Evolutionary conservation across 139 green algal genomes (phyloP).

Genomic region (Micractinium sp.): DNA sequence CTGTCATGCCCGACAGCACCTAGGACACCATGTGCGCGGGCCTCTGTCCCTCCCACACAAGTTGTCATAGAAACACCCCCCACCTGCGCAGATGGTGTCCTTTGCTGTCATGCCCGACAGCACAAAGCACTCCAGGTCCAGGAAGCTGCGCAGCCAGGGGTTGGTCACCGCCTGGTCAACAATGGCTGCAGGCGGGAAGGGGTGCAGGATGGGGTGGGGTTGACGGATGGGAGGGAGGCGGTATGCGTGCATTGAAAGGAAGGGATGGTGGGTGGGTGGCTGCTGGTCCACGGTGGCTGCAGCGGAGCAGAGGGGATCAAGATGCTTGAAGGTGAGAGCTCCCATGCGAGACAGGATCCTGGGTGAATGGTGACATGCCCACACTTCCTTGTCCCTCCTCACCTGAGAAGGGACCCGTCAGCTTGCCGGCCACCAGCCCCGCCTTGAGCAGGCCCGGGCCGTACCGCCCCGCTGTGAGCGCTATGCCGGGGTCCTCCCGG

Average conservation of each 20-base stretch:
- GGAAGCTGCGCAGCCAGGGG: conserved; percentile 91
- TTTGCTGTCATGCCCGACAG: conserved; percentile 90
- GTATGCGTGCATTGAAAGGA: too few species aligned
- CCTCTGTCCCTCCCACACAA: too few species aligned
- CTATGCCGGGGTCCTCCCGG: conserved; percentile 61
- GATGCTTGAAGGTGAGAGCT: too few species aligned
- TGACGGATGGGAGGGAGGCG: too few species aligned
- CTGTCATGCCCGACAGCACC: conserved; percentile 91
- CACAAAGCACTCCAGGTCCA: conserved; percentile 97
- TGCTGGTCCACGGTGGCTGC: too few species aligned
- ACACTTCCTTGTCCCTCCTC: too few species aligned
- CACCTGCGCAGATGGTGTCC: conserved; percentile 67
- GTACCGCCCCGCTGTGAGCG: conserved; percentile 79
- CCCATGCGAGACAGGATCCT: too few species aligned
- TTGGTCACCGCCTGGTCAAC: conserved; percentile 70
- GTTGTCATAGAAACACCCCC: too few species aligned
- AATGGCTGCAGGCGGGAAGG: conserved; percentile 34
- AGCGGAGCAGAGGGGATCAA: too few species aligned
- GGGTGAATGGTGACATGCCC: too few species aligned
- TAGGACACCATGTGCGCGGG: conserved; percentile 98
- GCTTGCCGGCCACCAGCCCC: conserved; percentile 63
- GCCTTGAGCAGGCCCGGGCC: conserved; percentile 68
- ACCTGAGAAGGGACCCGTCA: conserved; percentile 83
- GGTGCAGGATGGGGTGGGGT: not conserved
- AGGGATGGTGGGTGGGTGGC: too few species aligned